A percentile compares a stretch with the other conserved stretches of the same genome.
Conservation (phyloP, 176 grass and related monocot genomes). For the Avena eriantha region DNA sequence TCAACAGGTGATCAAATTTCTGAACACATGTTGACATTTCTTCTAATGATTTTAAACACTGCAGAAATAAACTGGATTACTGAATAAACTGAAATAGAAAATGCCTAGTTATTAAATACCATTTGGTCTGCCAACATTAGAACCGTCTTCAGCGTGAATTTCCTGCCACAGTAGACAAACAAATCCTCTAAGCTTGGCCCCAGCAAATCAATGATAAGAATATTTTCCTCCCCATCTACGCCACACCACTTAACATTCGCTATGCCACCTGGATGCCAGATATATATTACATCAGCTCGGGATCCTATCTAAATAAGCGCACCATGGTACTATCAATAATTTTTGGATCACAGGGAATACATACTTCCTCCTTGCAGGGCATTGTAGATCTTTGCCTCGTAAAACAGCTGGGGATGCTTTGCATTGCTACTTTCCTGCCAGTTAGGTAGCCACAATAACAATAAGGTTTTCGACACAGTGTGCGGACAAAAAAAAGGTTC, state of each 20-base stretch:
- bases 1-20: neutral
- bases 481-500: neutral
- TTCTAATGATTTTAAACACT: neutral
- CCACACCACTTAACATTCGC: slow-evolving; percentile 78
- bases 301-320: neutral
- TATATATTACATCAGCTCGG: slow-evolving; percentile 18
- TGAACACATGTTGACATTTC: neutral
- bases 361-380: slow-evolving; percentile 71
- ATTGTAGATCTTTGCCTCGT: slow-evolving; percentile 82
- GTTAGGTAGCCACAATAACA: slow-evolving; percentile 19
- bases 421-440: slow-evolving; percentile 64
- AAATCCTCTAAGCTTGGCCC: slow-evolving; percentile 74
- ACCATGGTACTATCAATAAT: neutral
- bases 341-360: slow-evolving; percentile 17
- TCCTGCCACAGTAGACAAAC: slow-evolving; percentile 71
- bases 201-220: slow-evolving; percentile 82
- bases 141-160: slow-evolving; percentile 74
- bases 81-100: slow-evolving; percentile 13
- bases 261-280: slow-evolving; percentile 61
- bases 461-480: neutral
- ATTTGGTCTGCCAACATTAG: slow-evolving; percentile 86
- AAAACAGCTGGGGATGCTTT: slow-evolving; percentile 80
- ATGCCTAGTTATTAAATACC: slow-evolving; percentile 44
- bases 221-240: slow-evolving; percentile 70
- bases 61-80: neutral